Evolutionary conservation across 345 rosid genomes (phyloP).

Genomic region (Eucalyptus sideroxylon): DNA sequence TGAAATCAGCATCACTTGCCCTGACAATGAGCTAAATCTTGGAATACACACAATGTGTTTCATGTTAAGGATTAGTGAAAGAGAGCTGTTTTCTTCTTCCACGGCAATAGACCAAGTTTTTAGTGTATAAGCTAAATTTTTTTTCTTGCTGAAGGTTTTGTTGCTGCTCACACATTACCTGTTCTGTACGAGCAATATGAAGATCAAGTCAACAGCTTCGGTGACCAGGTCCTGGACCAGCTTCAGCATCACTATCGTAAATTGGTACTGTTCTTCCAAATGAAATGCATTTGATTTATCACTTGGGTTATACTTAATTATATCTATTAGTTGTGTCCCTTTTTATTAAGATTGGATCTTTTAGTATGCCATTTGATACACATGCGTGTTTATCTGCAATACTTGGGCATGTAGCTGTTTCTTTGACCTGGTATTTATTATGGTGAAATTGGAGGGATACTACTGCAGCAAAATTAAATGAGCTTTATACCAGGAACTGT

Average conservation of each 20-base stretch:
- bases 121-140: neutral
- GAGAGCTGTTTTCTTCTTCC: neutral
- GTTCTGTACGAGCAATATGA: constrained; percentile 81
- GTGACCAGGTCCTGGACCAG: constrained; percentile 32
- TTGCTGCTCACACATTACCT: constrained; percentile 90
- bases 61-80: neutral
- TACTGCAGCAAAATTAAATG: neutral
- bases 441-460: neutral
- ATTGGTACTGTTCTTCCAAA: constrained; percentile 31
- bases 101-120: neutral
- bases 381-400: neutral
- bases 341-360: neutral
- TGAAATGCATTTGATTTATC: no score
- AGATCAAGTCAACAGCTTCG: constrained; percentile 57
- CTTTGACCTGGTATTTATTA: neutral
- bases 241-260: constrained; percentile 49
- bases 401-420: neutral
- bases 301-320: no score
- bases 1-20: neutral
- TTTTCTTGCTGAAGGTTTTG: constrained; percentile 44
- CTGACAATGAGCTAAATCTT: neutral
- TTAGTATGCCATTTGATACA: neutral
- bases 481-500: neutral
- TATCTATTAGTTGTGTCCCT: no score
- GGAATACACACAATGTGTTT: neutral